phyloP scores from a whole-genome alignment of 2,329 filamentous ascomycete genomes.

The Diaporthe citriasiana region DNA sequence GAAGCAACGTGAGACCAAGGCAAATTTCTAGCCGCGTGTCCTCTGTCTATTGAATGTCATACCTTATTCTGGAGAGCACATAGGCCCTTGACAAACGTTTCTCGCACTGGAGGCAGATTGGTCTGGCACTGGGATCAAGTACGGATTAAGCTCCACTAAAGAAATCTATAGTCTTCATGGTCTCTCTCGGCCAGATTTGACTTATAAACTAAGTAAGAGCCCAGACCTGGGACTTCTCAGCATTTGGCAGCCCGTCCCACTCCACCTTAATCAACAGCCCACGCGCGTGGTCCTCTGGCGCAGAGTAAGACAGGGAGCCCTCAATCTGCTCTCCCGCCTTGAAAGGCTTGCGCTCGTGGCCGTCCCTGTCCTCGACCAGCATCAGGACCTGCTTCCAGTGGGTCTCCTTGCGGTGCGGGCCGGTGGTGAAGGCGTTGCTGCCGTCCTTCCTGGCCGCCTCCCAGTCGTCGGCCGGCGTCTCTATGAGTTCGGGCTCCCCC shows the following conservation, averaged over 20 bases:
- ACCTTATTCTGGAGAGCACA: not conserved
- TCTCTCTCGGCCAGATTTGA: not conserved
- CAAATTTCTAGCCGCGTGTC: not conserved
- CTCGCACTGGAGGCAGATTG: not conserved
- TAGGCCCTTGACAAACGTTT: not conserved
- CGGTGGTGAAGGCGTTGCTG: conserved; percentile 89
- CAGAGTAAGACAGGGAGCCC: conserved; percentile 79
- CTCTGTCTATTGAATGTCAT: not conserved
- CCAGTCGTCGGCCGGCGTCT: conserved; percentile 75
- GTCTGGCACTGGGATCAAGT: no score
- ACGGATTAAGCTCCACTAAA: no score
- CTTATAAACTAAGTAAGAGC: conserved; percentile 57
- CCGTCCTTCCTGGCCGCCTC: conserved; percentile 67
- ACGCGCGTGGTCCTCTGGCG: conserved; percentile 77
- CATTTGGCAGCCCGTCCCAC: conserved; percentile 63
- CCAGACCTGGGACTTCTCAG: conserved; percentile 63
- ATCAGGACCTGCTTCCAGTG: conserved; percentile 93
- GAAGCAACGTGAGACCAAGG: no score
- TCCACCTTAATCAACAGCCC: conserved; percentile 74
- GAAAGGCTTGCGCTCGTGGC: conserved; percentile 52
- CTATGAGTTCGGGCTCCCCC: conserved; percentile 62
- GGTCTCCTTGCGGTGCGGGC: conserved; percentile 80
- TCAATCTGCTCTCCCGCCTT: conserved; percentile 71
- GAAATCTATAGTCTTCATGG: not conserved
- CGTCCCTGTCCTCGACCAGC: conserved; percentile 73